Evolutionary conservation across 345 rosid species (phyloP).

Genomic region (Carallia pectinifolia): DNA sequence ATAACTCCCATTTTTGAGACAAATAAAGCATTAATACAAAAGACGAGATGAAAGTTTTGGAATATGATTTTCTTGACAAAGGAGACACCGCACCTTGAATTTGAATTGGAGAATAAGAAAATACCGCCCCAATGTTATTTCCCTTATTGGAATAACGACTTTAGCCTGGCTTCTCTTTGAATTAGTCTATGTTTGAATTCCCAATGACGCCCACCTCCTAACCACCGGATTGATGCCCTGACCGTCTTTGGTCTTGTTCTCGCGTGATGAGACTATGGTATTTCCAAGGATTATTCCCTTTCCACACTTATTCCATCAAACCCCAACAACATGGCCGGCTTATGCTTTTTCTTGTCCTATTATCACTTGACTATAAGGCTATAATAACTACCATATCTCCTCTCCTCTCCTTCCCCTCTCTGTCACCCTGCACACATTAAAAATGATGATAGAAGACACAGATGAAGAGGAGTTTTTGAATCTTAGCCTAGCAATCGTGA

Average conservation of each 20-base stretch:
- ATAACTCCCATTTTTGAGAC: neutral
- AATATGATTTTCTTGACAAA: slow-evolving; percentile 14
- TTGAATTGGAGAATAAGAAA: slow-evolving; percentile 10
- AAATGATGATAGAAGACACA: slow-evolving; percentile 26
- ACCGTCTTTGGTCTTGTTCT: slow-evolving; percentile 21
- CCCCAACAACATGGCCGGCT: slow-evolving; percentile 8
- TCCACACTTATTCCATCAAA: slow-evolving; percentile 28
- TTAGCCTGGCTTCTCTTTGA: too few relatives aligned
- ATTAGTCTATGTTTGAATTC: too few relatives aligned
- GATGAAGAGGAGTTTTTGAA: slow-evolving; percentile 42
- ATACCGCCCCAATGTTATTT: neutral
- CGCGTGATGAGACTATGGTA: slow-evolving; percentile 35
- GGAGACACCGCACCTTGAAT: neutral
- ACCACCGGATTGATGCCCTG: too few relatives aligned
- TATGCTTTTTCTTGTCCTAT: neutral
- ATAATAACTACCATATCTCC: too few relatives aligned
- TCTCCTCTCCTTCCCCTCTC: slow-evolving; percentile 2
- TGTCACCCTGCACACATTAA: too few relatives aligned
- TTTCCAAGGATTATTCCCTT: slow-evolving; percentile 32
- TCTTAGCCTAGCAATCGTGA: slow-evolving; percentile 48
- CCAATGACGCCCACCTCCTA: too few relatives aligned
- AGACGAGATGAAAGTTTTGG: neutral
- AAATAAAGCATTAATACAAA: slow-evolving; percentile 1
- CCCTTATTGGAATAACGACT: neutral
- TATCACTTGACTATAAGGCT: neutral